Base-by-base conservation (phyloP, 768 basidiomycete species). In the Naganishia friedmannii region DNA sequence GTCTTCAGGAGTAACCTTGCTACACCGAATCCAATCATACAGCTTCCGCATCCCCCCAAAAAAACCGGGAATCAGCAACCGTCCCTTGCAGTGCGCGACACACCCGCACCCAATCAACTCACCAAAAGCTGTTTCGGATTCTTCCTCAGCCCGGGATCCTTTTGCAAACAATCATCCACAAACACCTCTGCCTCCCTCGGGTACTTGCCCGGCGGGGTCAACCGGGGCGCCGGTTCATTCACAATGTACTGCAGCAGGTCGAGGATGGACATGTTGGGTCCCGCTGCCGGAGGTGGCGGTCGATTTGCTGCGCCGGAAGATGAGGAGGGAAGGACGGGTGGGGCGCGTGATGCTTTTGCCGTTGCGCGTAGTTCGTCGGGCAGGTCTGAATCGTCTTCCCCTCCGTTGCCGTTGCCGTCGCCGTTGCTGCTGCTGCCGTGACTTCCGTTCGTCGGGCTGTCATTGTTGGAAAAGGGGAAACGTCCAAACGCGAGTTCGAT, bases 201-300 rank as follows among this genome's bases (percentile, higher is more conserved):
- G 84, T 86, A 90, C 73, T 85, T 85, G 19, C 54, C 56, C 23
- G 69, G 72, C 63, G 63, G 0, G 88, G 87, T 13, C 73, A 99
- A 81, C 77, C 87, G 85, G 51, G 96, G 96, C 31, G 96, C 95
- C 69, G 95, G 93, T 83, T 98, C 96, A 78, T 98, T 97, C 65
- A 99, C 96, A 75, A 99, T 98, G 79, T 97, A 93, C 79, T 98
- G 96, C 72, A 99, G 83, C 65, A 99, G 81, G 83, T 99, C 96
- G 74, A 99, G 83, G 81, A 99, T 98, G 76, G 90, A 91, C 94
- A 99, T 97, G 74, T 93, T 96, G 90, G 92, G 93, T 34, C 90
- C 91, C 1, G 92, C 91, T 45, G 95, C 95, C 13, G 45, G 28
- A 19, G 21, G 26, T 39, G 55, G 12, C 13, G 51, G 17, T 46